A percentile compares a stretch with the other conserved stretches of the same genome.
Conservation (phyloP, 1,284 basidiomycete genomes). For the Marasmius fiardii region DNA sequence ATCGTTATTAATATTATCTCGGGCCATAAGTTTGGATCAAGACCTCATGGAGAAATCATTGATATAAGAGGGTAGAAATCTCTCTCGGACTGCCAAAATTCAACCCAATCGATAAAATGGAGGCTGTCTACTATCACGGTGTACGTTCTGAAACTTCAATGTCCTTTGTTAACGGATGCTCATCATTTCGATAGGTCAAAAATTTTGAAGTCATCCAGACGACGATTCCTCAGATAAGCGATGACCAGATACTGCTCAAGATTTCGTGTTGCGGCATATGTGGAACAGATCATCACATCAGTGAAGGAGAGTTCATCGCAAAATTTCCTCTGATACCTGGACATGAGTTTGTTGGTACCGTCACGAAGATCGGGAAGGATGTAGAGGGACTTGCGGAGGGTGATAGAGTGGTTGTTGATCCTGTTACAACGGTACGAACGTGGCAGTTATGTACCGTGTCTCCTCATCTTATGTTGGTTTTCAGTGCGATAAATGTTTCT, state of each 20-base stretch:
- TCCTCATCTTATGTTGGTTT: constrained; percentile 2
- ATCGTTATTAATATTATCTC: no score
- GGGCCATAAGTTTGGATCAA: no score
- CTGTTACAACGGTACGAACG: constrained; percentile 49
- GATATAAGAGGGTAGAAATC: neutral
- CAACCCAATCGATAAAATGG: neutral
- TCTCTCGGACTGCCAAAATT: neutral
- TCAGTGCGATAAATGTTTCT: constrained; percentile 80
- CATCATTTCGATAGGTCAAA: constrained; percentile 40
- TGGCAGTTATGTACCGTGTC: constrained; percentile 1
- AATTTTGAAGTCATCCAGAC: constrained; percentile 62
- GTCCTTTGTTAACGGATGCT: neutral
- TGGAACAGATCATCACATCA: constrained; percentile 51
- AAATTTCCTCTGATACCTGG: constrained; percentile 80
- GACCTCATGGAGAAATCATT: neutral
- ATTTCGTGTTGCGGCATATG: constrained; percentile 34
- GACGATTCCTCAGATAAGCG: constrained; percentile 56
- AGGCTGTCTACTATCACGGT: constrained; percentile 12
- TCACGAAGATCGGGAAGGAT: constrained; percentile 68
- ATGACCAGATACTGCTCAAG: constrained; percentile 57
- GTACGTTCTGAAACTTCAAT: neutral
- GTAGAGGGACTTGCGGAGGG: constrained; percentile 68
- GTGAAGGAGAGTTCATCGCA: constrained; percentile 76
- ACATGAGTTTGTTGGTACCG: constrained; percentile 74
- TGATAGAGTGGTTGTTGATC: constrained; percentile 76